These are phyloP conservation scores for Macrolepiota albuminosa DNA, from an alignment of 768 basidiomycete species.

Conservation along the genomic window DNA sequence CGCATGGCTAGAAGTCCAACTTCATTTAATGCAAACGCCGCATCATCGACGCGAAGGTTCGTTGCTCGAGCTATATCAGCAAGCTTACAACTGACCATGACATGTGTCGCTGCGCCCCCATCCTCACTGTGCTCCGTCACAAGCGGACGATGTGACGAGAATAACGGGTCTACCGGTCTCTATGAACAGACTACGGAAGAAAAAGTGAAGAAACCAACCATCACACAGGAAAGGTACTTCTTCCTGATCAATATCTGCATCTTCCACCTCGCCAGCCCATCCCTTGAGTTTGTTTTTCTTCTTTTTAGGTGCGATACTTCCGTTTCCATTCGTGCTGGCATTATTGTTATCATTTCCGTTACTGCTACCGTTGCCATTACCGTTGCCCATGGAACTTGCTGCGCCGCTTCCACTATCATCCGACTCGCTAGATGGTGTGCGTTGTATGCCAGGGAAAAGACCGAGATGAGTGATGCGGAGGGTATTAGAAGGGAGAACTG, in stretches of 20 bases:
- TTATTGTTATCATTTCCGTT: neutral
- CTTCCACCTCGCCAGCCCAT: slow-evolving; percentile 66
- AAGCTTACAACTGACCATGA: slow-evolving; percentile 68
- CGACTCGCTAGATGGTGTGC: slow-evolving; percentile 27
- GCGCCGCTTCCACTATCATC: slow-evolving; percentile 10
- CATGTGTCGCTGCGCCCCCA: slow-evolving; percentile 68
- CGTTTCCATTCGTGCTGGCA: slow-evolving; percentile 9
- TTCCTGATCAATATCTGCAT: slow-evolving; percentile 26
- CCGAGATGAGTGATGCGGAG: slow-evolving; percentile 40
- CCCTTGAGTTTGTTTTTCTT: slow-evolving; percentile 58
- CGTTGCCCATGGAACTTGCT: neutral
- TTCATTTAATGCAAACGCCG: slow-evolving; percentile 84
- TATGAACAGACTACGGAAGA: neutral
- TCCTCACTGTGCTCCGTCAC: slow-evolving; percentile 56
- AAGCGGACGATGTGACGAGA: slow-evolving; percentile 50
- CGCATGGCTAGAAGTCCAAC: slow-evolving; percentile 63
- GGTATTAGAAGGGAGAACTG: slow-evolving; percentile 53
- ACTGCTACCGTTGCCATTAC: neutral
- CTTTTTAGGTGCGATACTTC: slow-evolving; percentile 26
- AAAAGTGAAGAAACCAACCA: slow-evolving; percentile 23
- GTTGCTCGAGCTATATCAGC: slow-evolving; percentile 74
- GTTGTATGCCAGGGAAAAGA: slow-evolving; percentile 35
- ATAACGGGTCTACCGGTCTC: slow-evolving; percentile 40
- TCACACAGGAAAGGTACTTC: slow-evolving; percentile 30
- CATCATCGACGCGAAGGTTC: slow-evolving; percentile 79